Evolutionary conservation across 345 rosid genomes (phyloP).

Genomic region (Salix dunnii): DNA sequence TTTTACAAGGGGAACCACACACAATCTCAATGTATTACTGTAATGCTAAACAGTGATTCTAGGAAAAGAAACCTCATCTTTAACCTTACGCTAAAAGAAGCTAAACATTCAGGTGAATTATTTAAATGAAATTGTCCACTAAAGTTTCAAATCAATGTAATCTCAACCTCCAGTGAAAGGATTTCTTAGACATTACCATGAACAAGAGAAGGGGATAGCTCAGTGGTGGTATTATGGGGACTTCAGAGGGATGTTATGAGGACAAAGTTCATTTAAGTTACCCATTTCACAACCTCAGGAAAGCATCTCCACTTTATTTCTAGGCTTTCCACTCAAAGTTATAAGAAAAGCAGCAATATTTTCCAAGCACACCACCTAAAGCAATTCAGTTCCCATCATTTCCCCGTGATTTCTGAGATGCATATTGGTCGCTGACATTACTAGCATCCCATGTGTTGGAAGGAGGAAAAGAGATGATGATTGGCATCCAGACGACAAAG

Average conservation of each 20-base stretch:
- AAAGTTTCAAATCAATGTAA: background rate
- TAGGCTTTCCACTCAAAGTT: background rate
- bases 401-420: background rate
- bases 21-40: background rate
- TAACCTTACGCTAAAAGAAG: background rate
- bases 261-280: background rate
- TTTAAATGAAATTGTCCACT: background rate
- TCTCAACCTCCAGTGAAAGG: background rate
- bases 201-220: background rate
- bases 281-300: background rate
- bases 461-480: background rate
- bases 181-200: constrained; percentile 3
- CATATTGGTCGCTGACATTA: background rate
- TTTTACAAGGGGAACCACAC: background rate
- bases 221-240: background rate
- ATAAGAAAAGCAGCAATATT: background rate
- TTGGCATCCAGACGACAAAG: background rate
- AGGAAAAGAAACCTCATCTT: background rate
- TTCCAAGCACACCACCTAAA: background rate
- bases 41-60: background rate
- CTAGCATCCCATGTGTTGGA: background rate
- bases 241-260: background rate
- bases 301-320: background rate
- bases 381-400: background rate
- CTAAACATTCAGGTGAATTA: background rate